Evolutionary conservation across 83 land plant genomes (phyloP).

Genomic region (Diphasiastrum complanatum): DNA sequence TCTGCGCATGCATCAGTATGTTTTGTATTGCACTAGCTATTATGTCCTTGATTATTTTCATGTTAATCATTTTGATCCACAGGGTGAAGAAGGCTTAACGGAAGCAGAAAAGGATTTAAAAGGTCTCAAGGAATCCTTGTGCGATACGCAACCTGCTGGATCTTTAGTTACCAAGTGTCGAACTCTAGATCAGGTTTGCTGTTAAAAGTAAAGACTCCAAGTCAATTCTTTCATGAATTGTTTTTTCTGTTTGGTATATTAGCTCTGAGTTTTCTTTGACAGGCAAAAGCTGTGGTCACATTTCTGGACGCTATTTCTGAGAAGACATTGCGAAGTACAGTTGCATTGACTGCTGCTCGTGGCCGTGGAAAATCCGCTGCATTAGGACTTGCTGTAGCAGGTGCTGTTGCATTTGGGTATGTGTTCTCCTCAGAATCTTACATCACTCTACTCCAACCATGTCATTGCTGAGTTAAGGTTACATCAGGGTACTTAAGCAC

Average conservation of each 20-base stretch:
- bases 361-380: slow-evolving; percentile 99
- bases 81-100: slow-evolving; percentile 81
- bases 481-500: too few species aligned
- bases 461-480: too few species aligned
- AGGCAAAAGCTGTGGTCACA: slow-evolving; percentile 74
- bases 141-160: slow-evolving; percentile 81
- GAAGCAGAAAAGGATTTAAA: slow-evolving; percentile 67
- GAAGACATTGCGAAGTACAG: slow-evolving; percentile 77
- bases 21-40: not conserved
- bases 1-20: not conserved
- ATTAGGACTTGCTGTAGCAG: slow-evolving; percentile 88
- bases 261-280: too few species aligned
- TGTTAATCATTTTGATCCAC: not conserved
- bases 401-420: slow-evolving; percentile 95
- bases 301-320: slow-evolving; percentile 93
- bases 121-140: slow-evolving; percentile 71
- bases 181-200: slow-evolving; percentile 97
- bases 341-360: slow-evolving; percentile 90
- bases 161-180: slow-evolving; percentile 76
- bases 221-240: not conserved
- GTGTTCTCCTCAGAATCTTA: not conserved
- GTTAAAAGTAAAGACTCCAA: too few species aligned
- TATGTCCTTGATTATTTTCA: not conserved
- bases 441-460: too few species aligned
- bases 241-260: not conserved